These are phyloP conservation scores for Coemansia pectinata DNA, from an alignment of 192 early-diverging fungal genomes.

Conservation along the genomic window DNA sequence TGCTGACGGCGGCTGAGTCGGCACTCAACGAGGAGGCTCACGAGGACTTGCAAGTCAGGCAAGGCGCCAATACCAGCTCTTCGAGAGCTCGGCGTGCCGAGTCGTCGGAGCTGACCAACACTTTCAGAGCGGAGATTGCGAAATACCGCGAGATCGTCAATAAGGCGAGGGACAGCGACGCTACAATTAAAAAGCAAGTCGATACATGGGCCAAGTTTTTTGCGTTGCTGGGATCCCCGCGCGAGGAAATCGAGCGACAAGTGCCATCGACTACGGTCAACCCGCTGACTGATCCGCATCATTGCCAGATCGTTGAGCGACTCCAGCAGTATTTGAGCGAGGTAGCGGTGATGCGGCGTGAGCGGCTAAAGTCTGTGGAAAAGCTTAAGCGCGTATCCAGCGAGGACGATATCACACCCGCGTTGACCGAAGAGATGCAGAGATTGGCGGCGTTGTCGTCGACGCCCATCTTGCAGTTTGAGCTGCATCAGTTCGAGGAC, in stretches of 20 bases:
- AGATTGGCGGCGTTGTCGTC: constrained; percentile 61
- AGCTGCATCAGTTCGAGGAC: constrained; percentile 75
- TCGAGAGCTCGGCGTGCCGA: constrained; percentile 12
- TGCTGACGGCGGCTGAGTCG: constrained; percentile 62
- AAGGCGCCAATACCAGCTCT: constrained; percentile 1
- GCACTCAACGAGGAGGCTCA: constrained; percentile 41
- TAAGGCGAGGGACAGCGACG: constrained; percentile 72
- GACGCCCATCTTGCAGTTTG: constrained; percentile 65
- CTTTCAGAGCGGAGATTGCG: constrained; percentile 33
- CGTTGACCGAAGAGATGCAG: constrained; percentile 65
- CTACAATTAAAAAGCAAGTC: constrained; percentile 57
- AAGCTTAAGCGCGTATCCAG: constrained; percentile 67
- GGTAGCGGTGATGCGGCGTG: constrained; percentile 59
- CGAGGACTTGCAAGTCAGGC: constrained; percentile 34
- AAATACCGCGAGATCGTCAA: constrained; percentile 67
- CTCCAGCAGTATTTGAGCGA: constrained; percentile 63
- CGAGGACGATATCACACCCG: constrained; percentile 79
- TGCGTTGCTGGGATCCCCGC: constrained; percentile 31
- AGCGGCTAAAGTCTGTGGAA: constrained; percentile 62
- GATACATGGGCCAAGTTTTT: constrained; percentile 44
- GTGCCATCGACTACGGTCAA: constrained; percentile 64
- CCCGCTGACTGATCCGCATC: constrained; percentile 59
- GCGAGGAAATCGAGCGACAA: constrained; percentile 56
- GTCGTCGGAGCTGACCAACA: constrained; percentile 40
- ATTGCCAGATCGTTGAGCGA: constrained; percentile 63